Percentiles rank a stretch among this genome's conserved stretches.
Evolutionary conservation across 768 basidiomycete species (phyloP).

Genomic region (Paxillus involutus): DNA sequence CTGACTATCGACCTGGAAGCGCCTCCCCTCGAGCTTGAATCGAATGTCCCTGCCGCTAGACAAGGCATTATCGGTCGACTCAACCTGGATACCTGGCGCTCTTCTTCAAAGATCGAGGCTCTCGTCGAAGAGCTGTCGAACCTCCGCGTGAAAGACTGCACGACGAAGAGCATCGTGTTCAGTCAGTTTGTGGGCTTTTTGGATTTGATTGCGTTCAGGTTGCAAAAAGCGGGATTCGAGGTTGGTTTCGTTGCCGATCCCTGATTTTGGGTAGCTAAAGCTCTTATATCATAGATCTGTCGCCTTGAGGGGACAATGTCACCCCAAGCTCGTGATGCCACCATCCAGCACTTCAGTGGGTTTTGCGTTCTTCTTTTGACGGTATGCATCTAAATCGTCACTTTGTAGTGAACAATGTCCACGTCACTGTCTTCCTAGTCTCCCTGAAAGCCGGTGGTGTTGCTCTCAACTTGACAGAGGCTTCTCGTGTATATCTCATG

Average conservation of each 20-base stretch:
- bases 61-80: slow-evolving; percentile 95
- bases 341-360: slow-evolving; percentile 89
- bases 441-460: slow-evolving; percentile 96
- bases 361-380: slow-evolving; percentile 18
- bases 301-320: slow-evolving; percentile 96
- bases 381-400: background rate
- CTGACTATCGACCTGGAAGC: slow-evolving; percentile 96
- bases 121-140: slow-evolving; percentile 91
- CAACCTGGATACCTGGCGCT: slow-evolving; percentile 87
- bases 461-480: slow-evolving; percentile 86
- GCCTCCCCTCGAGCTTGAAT: slow-evolving; percentile 83
- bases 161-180: slow-evolving; percentile 96
- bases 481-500: slow-evolving; percentile 94
- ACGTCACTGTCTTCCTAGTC: slow-evolving; percentile 97
- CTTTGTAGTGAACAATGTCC: slow-evolving; percentile 79
- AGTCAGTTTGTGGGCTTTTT: slow-evolving; percentile 93
- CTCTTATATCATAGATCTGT: slow-evolving; percentile 60
- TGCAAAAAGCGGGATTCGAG: slow-evolving; percentile 90
- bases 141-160: slow-evolving; percentile 78
- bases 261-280: background rate
- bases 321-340: slow-evolving; percentile 93
- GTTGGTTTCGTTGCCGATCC: slow-evolving; percentile 41
- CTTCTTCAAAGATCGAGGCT: slow-evolving; percentile 97
- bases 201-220: slow-evolving; percentile 88
- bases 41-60: slow-evolving; percentile 45